Percentiles rank a stretch among this genome's conserved stretches.
Evolutionary conservation across 441 rosid species (phyloP).

Genomic region (Populus hybrid): DNA sequence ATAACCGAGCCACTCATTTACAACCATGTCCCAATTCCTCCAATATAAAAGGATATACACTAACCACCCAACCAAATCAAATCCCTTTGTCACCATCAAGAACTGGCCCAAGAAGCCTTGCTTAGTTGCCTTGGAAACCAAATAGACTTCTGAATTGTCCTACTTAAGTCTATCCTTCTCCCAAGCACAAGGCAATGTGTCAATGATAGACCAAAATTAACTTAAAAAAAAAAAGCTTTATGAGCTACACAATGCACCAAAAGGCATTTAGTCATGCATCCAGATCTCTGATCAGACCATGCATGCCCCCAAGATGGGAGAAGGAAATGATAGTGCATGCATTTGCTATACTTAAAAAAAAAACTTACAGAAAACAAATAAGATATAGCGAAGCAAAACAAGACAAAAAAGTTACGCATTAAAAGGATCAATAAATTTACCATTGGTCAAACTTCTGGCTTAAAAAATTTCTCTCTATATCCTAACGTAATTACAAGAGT

Average conservation of each 20-base stretch:
- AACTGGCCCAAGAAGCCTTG: not conserved
- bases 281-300: not conserved
- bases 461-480: constrained; percentile 28
- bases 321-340: not conserved
- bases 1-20: not conserved
- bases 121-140: not conserved
- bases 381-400: not conserved
- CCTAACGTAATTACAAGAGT: constrained; percentile 55
- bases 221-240: not conserved
- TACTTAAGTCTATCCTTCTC: not conserved
- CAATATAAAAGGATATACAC: not conserved
- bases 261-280: not conserved
- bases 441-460: constrained; percentile 26
- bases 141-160: not conserved
- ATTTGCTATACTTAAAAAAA: no score
- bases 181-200: not conserved
- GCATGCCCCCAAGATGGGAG: not conserved
- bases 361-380: not conserved
- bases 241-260: not conserved
- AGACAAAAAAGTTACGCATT: not conserved
- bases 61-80: not conserved
- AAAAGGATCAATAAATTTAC: constrained; percentile 9
- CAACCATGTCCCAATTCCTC: not conserved
- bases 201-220: not conserved
- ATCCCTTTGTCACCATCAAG: not conserved